These are phyloP conservation scores for Monosporozyma solicola DNA, from an alignment of 805 yeast genomes.

Conservation along the genomic window DNA sequence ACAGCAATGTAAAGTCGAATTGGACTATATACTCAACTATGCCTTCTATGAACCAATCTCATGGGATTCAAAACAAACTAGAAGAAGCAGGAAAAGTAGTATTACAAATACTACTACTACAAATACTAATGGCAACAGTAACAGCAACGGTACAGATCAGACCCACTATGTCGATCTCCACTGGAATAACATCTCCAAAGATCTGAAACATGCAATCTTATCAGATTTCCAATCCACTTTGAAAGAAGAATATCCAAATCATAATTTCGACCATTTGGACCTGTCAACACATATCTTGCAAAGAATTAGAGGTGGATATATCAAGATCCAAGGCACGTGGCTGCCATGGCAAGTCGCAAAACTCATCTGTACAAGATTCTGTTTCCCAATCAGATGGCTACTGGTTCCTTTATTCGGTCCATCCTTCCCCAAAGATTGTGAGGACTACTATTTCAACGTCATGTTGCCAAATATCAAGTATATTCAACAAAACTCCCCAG, in stretches of 20 bases:
- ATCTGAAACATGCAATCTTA: slow-evolving; percentile 12
- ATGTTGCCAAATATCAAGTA: neutral
- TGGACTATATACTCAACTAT: slow-evolving; percentile 13
- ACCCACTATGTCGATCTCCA: slow-evolving; percentile 25
- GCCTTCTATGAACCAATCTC: slow-evolving; percentile 16
- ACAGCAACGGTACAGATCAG: neutral
- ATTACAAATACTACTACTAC: neutral
- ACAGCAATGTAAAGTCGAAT: slow-evolving; percentile 11
- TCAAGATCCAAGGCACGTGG: slow-evolving; percentile 95
- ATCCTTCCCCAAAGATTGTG: slow-evolving; percentile 40
- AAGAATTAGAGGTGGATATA: slow-evolving; percentile 81
- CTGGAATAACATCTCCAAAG: slow-evolving; percentile 23
- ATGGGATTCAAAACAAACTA: neutral
- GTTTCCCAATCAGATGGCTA: slow-evolving; percentile 67
- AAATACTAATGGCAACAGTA: neutral
- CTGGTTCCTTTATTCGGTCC: slow-evolving; percentile 75
- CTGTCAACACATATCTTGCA: slow-evolving; percentile 29
- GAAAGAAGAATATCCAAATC: slow-evolving; percentile 5
- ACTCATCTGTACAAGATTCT: slow-evolving; percentile 61
- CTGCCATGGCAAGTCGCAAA: slow-evolving; percentile 62
- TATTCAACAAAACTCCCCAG: neutral
- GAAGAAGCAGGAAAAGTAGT: slow-evolving; percentile 5
- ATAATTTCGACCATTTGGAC: slow-evolving; percentile 7
- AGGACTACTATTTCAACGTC: slow-evolving; percentile 2
- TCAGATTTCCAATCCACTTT: slow-evolving; percentile 10